A percentile compares a stretch with the other conserved stretches of the same genome.
phyloP scores from a whole-genome alignment of 1,284 basidiomycete genomes.

The Malassezia cuniculi region DNA sequence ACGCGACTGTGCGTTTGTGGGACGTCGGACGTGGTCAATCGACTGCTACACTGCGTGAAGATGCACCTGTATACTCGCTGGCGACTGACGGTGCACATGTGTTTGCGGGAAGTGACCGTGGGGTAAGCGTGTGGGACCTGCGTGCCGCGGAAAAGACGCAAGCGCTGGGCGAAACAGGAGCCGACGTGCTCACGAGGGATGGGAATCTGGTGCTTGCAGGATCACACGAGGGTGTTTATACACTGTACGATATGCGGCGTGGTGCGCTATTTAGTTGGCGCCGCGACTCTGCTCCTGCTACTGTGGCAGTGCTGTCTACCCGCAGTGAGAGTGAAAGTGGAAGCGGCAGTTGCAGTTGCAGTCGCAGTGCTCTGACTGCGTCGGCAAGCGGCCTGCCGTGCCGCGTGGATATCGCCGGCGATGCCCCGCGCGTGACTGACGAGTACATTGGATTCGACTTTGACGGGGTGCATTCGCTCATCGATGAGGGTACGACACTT shows the following conservation, averaged over 20 bases:
- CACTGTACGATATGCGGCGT: no score
- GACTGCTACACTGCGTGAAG: conserved; percentile 1
- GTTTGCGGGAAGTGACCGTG: no score
- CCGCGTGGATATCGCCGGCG: conserved; percentile 2
- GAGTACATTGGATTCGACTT: conserved; percentile 34
- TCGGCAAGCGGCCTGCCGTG: conserved; percentile 33
- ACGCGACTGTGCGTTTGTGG: conserved; percentile 63
- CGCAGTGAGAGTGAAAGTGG: neutral
- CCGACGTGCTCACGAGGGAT: conserved; percentile 14
- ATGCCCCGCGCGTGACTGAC: conserved; percentile 8
- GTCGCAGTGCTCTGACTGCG: conserved; percentile 13
- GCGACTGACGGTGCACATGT: no score
- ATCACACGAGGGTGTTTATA: neutral
- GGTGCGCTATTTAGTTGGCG: no score
- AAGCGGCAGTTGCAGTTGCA: conserved; percentile 1
- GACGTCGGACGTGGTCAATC: conserved; percentile 54
- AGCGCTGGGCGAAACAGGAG: no score
- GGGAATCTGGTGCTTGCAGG: conserved; percentile 16
- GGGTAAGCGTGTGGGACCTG: no score
- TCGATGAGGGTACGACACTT: conserved; percentile 1
- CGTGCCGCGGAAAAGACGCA: no score
- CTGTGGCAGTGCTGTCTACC: no score
- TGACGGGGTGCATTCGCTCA: conserved; percentile 11
- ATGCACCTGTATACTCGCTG: no score
- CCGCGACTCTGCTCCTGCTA: no score